These are phyloP conservation scores for Cercospora sesami DNA, from an alignment of 2,329 filamentous ascomycete species.

Conservation along the genomic window DNA sequence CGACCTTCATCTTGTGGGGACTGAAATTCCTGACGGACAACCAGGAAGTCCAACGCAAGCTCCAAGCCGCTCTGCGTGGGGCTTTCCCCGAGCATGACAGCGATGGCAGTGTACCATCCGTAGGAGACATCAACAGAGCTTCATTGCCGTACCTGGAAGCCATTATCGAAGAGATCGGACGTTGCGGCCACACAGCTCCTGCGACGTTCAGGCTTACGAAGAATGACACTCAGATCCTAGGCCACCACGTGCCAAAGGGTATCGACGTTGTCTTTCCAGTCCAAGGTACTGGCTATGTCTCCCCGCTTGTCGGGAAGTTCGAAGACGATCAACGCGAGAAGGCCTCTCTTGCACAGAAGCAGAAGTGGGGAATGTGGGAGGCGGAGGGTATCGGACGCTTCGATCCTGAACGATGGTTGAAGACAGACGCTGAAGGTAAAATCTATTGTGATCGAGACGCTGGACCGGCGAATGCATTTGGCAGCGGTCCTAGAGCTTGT, in stretches of 20 bases:
- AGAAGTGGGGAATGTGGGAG: conserved; percentile 10
- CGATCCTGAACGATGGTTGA: conserved; percentile 10
- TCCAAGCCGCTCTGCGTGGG: conserved; percentile 37
- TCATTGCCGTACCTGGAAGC: conserved; percentile 9
- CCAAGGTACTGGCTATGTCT: not conserved
- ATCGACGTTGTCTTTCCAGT: conserved; percentile 10
- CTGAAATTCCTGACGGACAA: conserved; percentile 44
- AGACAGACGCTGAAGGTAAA: not conserved
- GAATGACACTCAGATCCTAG: conserved; percentile 6
- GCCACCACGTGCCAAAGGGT: conserved; percentile 9
- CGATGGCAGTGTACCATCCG: not conserved
- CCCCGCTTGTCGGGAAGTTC: not conserved
- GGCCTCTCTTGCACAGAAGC: not conserved
- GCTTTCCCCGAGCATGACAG: conserved; percentile 32
- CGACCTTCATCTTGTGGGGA: conserved; percentile 45
- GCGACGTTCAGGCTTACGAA: conserved; percentile 18
- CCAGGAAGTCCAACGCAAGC: conserved; percentile 39
- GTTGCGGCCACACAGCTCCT: conserved; percentile 33
- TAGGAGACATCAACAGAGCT: conserved; percentile 4
- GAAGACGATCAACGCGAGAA: conserved; percentile 1
- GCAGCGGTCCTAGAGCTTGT: conserved; percentile 14
- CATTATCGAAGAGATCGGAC: conserved; percentile 4
- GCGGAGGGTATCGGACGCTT: not conserved
- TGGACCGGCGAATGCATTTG: conserved; percentile 6
- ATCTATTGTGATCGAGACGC: not conserved